A percentile compares a stretch with the other conserved stretches of the same genome.
phyloP scores from a whole-genome alignment of 495 filamentous ascomycete genomes.

The Zalerion maritima region DNA sequence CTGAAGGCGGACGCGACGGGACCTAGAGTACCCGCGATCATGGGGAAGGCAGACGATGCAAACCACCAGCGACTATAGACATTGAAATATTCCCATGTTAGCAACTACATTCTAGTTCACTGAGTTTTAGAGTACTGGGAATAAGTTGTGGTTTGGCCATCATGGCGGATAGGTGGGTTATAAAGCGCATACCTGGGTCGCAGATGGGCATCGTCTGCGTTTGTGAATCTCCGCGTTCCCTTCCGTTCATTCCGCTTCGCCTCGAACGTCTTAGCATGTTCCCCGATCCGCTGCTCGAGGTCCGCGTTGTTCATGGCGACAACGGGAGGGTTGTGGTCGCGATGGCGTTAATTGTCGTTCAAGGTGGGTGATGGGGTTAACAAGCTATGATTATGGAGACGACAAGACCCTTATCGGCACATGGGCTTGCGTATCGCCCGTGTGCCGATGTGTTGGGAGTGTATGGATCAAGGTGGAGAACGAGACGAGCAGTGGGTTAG shows the following conservation, averaged over 20 bases:
- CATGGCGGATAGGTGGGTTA: not conserved
- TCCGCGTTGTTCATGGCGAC: slow-evolving; percentile 46
- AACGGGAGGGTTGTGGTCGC: not conserved
- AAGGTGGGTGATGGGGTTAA: too few relatives aligned
- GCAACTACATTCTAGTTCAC: not conserved
- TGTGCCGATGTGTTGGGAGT: too few relatives aligned
- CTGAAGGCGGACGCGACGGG: slow-evolving; percentile 70
- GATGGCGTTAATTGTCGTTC: too few relatives aligned
- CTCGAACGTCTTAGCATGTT: slow-evolving; percentile 34
- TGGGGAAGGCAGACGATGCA: slow-evolving; percentile 64
- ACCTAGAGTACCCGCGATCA: slow-evolving; percentile 71
- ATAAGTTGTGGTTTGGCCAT: too few relatives aligned
- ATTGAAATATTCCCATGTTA: slow-evolving; percentile 1
- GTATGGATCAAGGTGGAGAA: too few relatives aligned
- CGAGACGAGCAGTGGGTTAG: too few relatives aligned
- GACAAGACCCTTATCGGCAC: too few relatives aligned
- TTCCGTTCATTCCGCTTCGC: slow-evolving; percentile 12
- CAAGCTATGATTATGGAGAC: too few relatives aligned
- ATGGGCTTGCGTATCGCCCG: too few relatives aligned
- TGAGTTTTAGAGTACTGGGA: not conserved
- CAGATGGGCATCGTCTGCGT: slow-evolving; percentile 30
- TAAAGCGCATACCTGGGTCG: slow-evolving; percentile 39
- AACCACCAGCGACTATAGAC: slow-evolving; percentile 64
- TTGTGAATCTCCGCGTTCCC: slow-evolving; percentile 17
- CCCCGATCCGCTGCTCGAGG: slow-evolving; percentile 36